phyloP scores from a whole-genome alignment of 2,329 filamentous ascomycete genomes.

The Trichoderma citrinoviride region DNA sequence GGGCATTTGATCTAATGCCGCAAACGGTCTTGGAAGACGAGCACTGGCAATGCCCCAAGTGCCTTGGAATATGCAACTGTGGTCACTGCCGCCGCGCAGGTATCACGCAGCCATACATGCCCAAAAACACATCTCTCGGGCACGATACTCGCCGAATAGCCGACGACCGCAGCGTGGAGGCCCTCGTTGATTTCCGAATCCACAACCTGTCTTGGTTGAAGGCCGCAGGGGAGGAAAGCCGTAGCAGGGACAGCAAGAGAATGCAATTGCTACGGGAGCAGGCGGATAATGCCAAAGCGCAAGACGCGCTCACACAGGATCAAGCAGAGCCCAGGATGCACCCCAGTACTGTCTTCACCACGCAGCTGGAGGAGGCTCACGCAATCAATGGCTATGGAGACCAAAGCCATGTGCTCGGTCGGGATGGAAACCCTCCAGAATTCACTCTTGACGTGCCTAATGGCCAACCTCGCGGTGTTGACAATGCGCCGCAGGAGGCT shows the following conservation, averaged over 20 bases:
- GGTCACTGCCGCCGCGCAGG: conserved; percentile 66
- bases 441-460: conserved; percentile 4
- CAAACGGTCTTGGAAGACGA: conserved; percentile 75
- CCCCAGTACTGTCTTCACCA: conserved; percentile 14
- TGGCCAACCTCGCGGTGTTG: conserved; percentile 23
- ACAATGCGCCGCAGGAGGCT: background rate
- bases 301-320: conserved; percentile 39
- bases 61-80: conserved; percentile 82
- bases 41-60: conserved; percentile 87
- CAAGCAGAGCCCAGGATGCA: conserved; percentile 29
- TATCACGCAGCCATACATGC: conserved; percentile 75
- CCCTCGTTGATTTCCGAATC: conserved; percentile 82
- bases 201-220: conserved; percentile 85
- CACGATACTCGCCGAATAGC: conserved; percentile 89
- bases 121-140: conserved; percentile 82
- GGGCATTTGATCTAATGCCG: conserved; percentile 88
- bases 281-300: conserved; percentile 57
- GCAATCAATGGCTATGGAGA: conserved; percentile 31
- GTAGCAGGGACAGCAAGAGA: conserved; percentile 55
- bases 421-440: conserved; percentile 22
- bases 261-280: conserved; percentile 57
- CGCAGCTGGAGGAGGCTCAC: background rate
- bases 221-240: conserved; percentile 55
- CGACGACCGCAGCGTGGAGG: conserved; percentile 86
- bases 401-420: conserved; percentile 35